These are phyloP conservation scores for Geotrichum carabidarum DNA, from an alignment of 1,139 yeast genomes.

Conservation along the genomic window DNA sequence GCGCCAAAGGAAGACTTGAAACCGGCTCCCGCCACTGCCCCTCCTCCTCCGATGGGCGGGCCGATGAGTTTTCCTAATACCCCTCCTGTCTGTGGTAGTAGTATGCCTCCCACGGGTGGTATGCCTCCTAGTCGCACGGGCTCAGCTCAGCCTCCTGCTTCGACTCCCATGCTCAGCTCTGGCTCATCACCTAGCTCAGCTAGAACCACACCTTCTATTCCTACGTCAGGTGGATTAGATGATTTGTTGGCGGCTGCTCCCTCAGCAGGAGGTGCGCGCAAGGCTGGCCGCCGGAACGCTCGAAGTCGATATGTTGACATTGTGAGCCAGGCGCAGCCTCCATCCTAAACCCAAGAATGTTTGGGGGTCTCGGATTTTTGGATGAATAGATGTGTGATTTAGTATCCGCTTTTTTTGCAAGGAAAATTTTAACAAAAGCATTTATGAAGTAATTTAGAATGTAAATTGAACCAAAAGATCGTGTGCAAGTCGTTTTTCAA, in stretches of 20 bases:
- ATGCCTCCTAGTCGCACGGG: constrained; percentile 1
- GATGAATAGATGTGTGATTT: too few relatives aligned
- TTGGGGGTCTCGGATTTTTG: too few relatives aligned
- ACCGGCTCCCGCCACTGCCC: constrained; percentile 59
- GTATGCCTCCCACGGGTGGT: neutral
- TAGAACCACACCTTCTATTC: constrained; percentile 3
- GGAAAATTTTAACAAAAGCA: too few relatives aligned
- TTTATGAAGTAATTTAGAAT: too few relatives aligned
- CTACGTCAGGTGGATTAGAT: constrained; percentile 50
- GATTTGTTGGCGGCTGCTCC: constrained; percentile 56
- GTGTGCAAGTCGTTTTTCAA: too few relatives aligned
- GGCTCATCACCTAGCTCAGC: constrained; percentile 1
- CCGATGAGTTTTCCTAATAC: neutral
- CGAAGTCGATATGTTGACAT: constrained; percentile 76
- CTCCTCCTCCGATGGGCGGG: constrained; percentile 21
- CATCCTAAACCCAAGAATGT: too few relatives aligned
- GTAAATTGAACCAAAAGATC: too few relatives aligned
- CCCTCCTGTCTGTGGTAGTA: neutral
- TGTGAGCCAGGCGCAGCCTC: constrained; percentile 42
- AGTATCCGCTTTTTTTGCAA: too few relatives aligned
- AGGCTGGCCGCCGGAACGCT: constrained; percentile 58
- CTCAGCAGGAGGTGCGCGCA: constrained; percentile 35
- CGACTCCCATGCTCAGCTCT: constrained; percentile 1
- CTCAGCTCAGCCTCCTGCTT: constrained; percentile 2
- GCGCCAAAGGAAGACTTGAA: constrained; percentile 76